Evolutionary conservation across 1,284 basidiomycete genomes (phyloP), one percentile per base, ranked within the genome.

Genomic region (Leccinum pallidistipes): DNA sequence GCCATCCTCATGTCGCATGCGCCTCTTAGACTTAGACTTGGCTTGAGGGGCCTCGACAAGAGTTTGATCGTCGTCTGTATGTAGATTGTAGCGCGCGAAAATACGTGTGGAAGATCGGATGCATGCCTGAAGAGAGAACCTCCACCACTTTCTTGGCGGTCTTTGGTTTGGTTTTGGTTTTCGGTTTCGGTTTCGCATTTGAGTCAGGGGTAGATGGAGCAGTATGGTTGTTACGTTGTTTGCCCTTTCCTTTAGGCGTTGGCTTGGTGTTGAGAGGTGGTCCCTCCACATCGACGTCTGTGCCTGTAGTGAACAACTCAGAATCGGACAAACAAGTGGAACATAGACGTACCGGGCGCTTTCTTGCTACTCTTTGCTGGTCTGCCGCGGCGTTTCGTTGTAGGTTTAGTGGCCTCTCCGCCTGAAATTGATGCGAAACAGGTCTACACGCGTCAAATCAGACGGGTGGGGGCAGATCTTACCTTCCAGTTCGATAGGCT

Each of bases 31-130:
- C 16, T 56, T 61, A 9, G 21, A 21, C 21, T 21, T 21, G 3
- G 54, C 32, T 55, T 60, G 63, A 1, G 62, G 70, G n/a, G 58
- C 63, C 6, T 66, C 70, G 6, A 71, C 70, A 2, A 76, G 67
- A 2, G 64, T 72, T 53, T 45, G 60, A 9, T 75, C 70, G 40
- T 74, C 71, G 49, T 74, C 71, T 75, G 24, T 27, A 60, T 57
- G 59, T 18, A 16, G 7, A 50, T 47, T 56, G 57, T 4, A 58
- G 38, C 27, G 21, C 3, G 5, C 7, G 6, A 34, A 55, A 51
- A n/a, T 5, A 9, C 4, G 0, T 18, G 10, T 31, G 8, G 1
- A 50, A 18, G 11, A 55, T n/a, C 12, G 34, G 29, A 12, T 18
- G 18, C 69, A 18, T 58, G 61, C 69, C 69, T 0, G 69, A 70